Base-by-base conservation (phyloP, 1,284 basidiomycete genomes). In the Ceratobasidium sp. region DNA sequence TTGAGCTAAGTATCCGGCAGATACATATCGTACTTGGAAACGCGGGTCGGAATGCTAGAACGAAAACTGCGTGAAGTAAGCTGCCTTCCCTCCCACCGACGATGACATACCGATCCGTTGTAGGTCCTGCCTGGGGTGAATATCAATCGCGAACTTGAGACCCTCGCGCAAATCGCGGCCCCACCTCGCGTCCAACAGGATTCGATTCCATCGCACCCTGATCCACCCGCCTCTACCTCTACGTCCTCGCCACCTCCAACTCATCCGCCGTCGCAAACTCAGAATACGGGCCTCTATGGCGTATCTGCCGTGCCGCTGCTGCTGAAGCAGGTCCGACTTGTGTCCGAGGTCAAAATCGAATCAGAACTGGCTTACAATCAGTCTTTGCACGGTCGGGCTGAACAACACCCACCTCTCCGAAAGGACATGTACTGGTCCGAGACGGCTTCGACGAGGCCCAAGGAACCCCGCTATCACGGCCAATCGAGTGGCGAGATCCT, bases 401-500 rank as follows among this genome's bases (percentile, higher is more conserved):
- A 56, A 22, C 34, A 44, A 0, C n/a, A 44, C 54, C 40, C 25
- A 34, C 43, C 43, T n/a, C 69, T 62, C 29, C 34, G 56, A 3
- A 61, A 59, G 8, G 69, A 73, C 29, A 73, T 34, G 40, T 73
- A 73, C 43, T 73, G 69, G 69, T 73, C 69, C 8, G 69, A 37
- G 44, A 73, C 69, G 15, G 69, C 69, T 25, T 73, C 69, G 44
- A 73, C 69, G 1, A 61, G 44, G 15, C 25, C 37, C 7, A 46
- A 73, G 29, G 69, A 73, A 37, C 69, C 69, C 1, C 69, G 69
- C 37, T 73, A 61, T 40, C 69, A 73, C 43, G 69, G 69, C 29
- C 56, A 61, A 73, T 73, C 69, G 69, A 73, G 69, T 51, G 69
- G 69, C 22, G 69, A 73, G 19, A 73, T 73, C n/a, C 44, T 73